Evolutionary conservation across 2,329 filamentous ascomycete species (phyloP), one percentile per base, ranked within the genome.

Genomic region (Emergomyces orientalis): DNA sequence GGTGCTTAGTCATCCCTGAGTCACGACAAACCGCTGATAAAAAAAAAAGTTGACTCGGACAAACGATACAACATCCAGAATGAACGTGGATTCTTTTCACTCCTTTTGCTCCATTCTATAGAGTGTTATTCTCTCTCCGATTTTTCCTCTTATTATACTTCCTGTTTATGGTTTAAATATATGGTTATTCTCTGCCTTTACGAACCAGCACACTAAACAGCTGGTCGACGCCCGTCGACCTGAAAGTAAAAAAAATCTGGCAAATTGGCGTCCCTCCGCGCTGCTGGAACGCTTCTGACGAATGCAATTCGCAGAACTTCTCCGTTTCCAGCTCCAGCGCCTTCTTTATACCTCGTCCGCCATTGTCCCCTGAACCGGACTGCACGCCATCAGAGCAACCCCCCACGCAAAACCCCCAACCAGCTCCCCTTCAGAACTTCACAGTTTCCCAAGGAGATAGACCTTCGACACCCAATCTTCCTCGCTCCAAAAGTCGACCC

Each of bases 251-350:
- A 56, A 49, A 13, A 27, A 25, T 49, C 41, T 30, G 51, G 49
- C 60, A 57, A 43, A 41, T 62, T 62, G 60, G 60, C 60, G 41
- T 49, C 52, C 37, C n/a, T 49, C 22, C 51, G 60, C 37, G 41
- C 41, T 5, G 51, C 51, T 58, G 52, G 60, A 39, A 49, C 32
- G 43, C 34, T 57, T 62, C 60, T 62, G 60, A 58, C 60, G 60
- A 62, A 62, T 47, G 14, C 52, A 30, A 6, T 57, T 57, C 60
- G 51, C 54, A 47, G 51, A 62, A 47, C 22, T 43, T 59, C 57
- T 39, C n/a, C 17, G 43, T 19, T 27, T 27, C 57, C 37, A 30
- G 39, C 22, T 49, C 22, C 9, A 27, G 22, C 45, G 4, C 22
- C 45, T 27, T 49, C 22, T 14, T 49, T 4, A 27, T 27, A 9